Conservation (phyloP, 257 asterid genomes). For the Capsicum baccatum region DNA sequence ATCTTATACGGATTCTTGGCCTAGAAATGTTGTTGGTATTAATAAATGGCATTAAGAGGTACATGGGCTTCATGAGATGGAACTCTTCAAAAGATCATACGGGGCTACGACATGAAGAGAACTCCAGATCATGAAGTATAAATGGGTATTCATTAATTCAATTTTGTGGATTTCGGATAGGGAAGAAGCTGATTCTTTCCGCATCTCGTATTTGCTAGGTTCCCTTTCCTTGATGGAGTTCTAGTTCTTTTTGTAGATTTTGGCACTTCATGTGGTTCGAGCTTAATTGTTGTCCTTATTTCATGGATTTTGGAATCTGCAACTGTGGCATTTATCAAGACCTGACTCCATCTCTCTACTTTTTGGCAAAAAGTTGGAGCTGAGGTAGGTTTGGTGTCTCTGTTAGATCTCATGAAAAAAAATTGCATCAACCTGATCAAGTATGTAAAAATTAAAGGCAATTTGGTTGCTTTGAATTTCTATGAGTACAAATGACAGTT, state of each 20-base stretch:
- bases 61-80: conserved; percentile 8
- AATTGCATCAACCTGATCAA: not conserved
- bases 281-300: not conserved
- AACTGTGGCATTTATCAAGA: not conserved
- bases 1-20: not conserved
- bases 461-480: not conserved
- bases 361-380: not conserved
- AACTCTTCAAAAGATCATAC: not conserved
- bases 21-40: not conserved
- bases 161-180: not conserved
- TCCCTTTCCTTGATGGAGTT: not conserved
- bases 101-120: not conserved
- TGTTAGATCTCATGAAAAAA: not conserved
- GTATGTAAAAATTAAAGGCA: not conserved
- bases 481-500: not conserved
- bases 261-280: not conserved
- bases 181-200: not conserved
- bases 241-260: not conserved
- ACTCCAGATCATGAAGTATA: not conserved
- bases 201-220: not conserved
- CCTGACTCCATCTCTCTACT: not conserved
- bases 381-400: not conserved
- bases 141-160: not conserved
- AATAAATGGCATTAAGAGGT: conserved; percentile 8
- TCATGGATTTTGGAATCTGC: not conserved